Evolutionary conservation across 2,329 filamentous ascomycete genomes (phyloP).

Genomic region (Penicillium concentricum): DNA sequence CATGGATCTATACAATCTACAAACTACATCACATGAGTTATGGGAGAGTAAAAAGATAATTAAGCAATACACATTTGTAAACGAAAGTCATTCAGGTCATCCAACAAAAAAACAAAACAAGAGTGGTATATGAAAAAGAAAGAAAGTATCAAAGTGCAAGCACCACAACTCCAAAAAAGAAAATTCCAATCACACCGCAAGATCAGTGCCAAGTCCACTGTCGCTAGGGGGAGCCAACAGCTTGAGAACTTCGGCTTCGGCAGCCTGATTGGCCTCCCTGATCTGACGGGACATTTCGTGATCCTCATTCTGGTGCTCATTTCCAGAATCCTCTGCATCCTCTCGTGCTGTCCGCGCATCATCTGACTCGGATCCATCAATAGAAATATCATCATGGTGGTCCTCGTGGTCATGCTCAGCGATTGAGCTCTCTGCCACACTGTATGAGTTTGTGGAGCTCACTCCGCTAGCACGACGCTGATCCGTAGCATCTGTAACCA

Average conservation of each 20-base stretch:
- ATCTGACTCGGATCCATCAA: conserved; percentile 21
- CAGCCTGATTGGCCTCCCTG: conserved; percentile 13
- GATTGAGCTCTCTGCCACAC: conserved; percentile 25
- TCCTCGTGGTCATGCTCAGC: conserved; percentile 17
- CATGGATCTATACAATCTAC: conserved; percentile 7
- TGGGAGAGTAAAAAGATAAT: conserved; percentile 3
- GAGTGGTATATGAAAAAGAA: conserved; percentile 26
- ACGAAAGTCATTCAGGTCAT: conserved; percentile 5
- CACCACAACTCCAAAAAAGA: conserved; percentile 6
- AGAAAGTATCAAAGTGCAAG: conserved; percentile 11
- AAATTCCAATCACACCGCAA: conserved; percentile 7
- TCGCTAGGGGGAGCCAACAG: conserved; percentile 31
- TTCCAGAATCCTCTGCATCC: conserved; percentile 7
- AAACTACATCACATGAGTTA: conserved; percentile 17
- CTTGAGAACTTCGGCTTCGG: conserved; percentile 27
- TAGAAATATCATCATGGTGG: conserved; percentile 18
- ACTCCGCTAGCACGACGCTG: conserved; percentile 42
- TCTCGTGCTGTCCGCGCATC: conserved; percentile 22
- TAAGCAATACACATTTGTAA: conserved; percentile 10
- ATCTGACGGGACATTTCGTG: conserved; percentile 16
- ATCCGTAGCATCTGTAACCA: conserved; percentile 39
- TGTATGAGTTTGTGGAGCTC: conserved; percentile 38
- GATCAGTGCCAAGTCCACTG: conserved; percentile 31
- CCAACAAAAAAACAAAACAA: conserved; percentile 12
- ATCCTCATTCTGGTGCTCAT: conserved; percentile 15